Base-by-base conservation (phyloP, 805 yeast genomes). In the Saccharomycopsis amapae region DNA sequence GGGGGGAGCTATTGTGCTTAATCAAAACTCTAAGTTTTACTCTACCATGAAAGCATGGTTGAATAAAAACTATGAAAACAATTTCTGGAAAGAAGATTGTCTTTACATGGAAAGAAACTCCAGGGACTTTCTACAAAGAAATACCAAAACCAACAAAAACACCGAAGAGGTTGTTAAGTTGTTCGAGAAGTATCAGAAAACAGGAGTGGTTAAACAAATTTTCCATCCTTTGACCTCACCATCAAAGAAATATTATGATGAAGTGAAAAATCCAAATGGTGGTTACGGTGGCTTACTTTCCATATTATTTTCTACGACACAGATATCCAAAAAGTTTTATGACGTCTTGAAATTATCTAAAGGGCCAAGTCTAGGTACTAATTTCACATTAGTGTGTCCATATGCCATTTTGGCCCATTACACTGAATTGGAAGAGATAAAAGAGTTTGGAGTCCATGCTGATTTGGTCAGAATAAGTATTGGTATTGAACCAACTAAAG, bases 11-110 rank as follows among this genome's bases (percentile, higher is more conserved):
- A 62, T 89, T 51, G 79, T 87, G 4, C 65, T 93, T 55, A 93
- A 90, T 58, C 83, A 89, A 4, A 56, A 68, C 4, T 72, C 89
- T 6, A 64, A 62, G 35, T 62, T 57, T 51, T 88, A 75, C 65
- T 46, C 54, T 2, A 49, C 44, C 45, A 71, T 85, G 47, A 79
- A 79, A 58, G 47, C 60, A 33, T 72, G 72, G 54, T 68, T 79
- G 54, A 56, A 71, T 46, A 66, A 68, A 6, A 71, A 72, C 38
- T 86, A 74, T 60, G 85, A 79, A 55, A 97, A 90, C 57, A 63
- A 71, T 5, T 73, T 85, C 54, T 93, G 97, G 97, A 85, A 81
- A 26, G 96, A 90, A 64, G 98, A 93, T 64, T 96, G 96, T 1
- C 77, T 93, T 45, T 81, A 82, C 58, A 65, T 93, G 58, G 98